A percentile compares a stretch with the other conserved stretches of the same genome.
These are phyloP conservation scores for Leishmania turanica DNA, from an alignment of 208 protist species.

Conservation along the genomic window DNA sequence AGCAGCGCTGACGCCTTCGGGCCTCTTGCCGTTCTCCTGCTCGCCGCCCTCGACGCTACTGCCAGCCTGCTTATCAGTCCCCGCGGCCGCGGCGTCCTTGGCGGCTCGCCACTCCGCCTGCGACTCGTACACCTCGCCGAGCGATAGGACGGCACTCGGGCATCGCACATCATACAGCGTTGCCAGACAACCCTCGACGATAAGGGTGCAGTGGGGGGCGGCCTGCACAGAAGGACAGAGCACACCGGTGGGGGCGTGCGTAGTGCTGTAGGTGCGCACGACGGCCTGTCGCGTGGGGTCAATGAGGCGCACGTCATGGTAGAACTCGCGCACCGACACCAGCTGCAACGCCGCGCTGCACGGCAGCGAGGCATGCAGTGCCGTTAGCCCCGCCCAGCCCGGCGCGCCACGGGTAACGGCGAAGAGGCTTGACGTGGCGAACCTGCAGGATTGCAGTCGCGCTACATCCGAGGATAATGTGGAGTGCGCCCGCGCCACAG, in stretches of 20 bases:
- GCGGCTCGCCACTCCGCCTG: slow-evolving; percentile 18
- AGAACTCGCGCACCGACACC: slow-evolving; percentile 60
- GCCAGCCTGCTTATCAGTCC: slow-evolving; percentile 1
- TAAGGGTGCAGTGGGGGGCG: slow-evolving; percentile 41
- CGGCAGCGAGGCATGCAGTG: not conserved
- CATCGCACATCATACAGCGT: slow-evolving; percentile 79
- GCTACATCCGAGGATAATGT: slow-evolving; percentile 11
- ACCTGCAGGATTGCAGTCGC: not conserved
- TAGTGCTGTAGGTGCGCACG: slow-evolving; percentile 66
- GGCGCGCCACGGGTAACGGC: slow-evolving; percentile 28
- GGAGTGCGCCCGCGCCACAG: slow-evolving; percentile 10
- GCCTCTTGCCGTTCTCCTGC: not conserved
- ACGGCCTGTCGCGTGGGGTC: slow-evolving; percentile 40
- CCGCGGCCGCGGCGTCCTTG: slow-evolving; percentile 5
- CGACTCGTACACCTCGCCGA: slow-evolving; percentile 19
- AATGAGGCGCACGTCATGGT: slow-evolving; percentile 68
- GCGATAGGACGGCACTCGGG: slow-evolving; percentile 48
- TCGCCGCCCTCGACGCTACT: not conserved
- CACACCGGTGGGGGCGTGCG: slow-evolving; percentile 68
- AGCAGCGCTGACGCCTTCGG: not conserved
- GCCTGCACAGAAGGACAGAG: slow-evolving; percentile 28
- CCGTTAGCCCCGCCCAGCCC: slow-evolving; percentile 58
- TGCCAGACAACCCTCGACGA: slow-evolving; percentile 69
- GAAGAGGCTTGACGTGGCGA: slow-evolving; percentile 20
- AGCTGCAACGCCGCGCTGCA: slow-evolving; percentile 20